Percentiles rank a stretch among this genome's conserved stretches.
These are phyloP conservation scores for Tremella mesenterica DNA, from an alignment of 768 basidiomycete genomes.

Conservation along the genomic window DNA sequence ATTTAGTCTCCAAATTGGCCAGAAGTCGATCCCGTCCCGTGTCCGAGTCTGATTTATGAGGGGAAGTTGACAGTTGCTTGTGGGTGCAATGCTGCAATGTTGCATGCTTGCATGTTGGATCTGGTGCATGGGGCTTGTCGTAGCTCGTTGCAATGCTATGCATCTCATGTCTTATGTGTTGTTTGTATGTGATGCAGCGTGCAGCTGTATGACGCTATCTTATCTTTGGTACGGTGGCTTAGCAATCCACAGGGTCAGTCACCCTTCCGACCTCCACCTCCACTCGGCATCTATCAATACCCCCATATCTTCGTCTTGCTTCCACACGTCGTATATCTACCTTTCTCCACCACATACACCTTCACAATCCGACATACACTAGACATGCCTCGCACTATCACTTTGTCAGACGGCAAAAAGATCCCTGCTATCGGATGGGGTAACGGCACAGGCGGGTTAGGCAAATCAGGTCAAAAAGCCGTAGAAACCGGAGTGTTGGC, in stretches of 20 bases:
- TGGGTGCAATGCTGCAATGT: too few relatives aligned
- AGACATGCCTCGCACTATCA: slow-evolving; percentile 23
- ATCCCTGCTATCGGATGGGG: slow-evolving; percentile 40
- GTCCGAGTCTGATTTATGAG: background rate
- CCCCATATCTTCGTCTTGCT: too few relatives aligned
- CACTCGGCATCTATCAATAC: background rate
- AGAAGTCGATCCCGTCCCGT: background rate
- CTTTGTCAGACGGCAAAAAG: slow-evolving; percentile 30
- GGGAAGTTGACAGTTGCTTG: too few relatives aligned
- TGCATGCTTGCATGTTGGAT: too few relatives aligned
- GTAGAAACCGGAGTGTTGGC: slow-evolving; percentile 16
- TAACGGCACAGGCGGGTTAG: slow-evolving; percentile 18
- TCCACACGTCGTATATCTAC: background rate
- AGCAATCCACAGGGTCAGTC: too few relatives aligned
- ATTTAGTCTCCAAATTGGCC: background rate
- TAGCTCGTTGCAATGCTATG: too few relatives aligned
- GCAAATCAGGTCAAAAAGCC: slow-evolving; percentile 14
- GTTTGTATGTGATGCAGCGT: background rate
- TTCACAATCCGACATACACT: background rate
- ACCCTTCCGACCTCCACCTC: too few relatives aligned
- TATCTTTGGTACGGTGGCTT: background rate
- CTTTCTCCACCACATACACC: background rate
- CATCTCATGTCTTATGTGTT: too few relatives aligned
- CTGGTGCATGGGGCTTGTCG: too few relatives aligned
- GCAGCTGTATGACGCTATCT: background rate